Base-by-base conservation (phyloP, 2,329 filamentous ascomycete genomes). In the Bipolaris cookei region DNA sequence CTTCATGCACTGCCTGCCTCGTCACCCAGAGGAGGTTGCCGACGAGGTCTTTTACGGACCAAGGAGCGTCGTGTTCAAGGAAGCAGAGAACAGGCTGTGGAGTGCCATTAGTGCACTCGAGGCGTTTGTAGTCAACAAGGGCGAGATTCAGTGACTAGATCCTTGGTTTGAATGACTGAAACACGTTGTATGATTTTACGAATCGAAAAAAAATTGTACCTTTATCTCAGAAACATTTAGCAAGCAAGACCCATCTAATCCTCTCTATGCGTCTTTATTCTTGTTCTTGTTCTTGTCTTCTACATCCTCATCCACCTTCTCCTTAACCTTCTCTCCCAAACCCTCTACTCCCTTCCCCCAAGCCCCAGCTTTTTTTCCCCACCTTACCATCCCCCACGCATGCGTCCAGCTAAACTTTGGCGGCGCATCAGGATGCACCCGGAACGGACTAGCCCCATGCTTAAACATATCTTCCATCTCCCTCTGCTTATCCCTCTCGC, bases 1-100 rank as follows among this genome's bases (percentile, higher is more conserved):
- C 78, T 99, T 99, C 76, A 97, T 99, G 95, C 95, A 99, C 81
- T 99, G 95, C 76, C 79, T 99, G 57, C 95, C 95, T 13, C 86
- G 95, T 61, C 93, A 99, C 74, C 86, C 86, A 0, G 94, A 99
- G 77, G 95, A 99, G 80, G 95, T 99, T 32, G 87, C 85, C 56
- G 94, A 99, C 71, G 92, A 95, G 72, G 93, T 99, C 1, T 98
- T 99, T 74, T 97, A 98, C 77, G 88, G 91, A 45, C 83, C 86
- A 0, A 85, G 89, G 70, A 96, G 91, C 37, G 81, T 99, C 23
- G 95, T 98, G 3, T 99, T 97, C 80, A 87, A 86, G 1, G 95
- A 99, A 78, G 95, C 92, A 0, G 93, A 98, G 80, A 99, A 99
- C 74, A 87, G 95, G 64, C 77, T 99, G 34, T 99, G 92, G 90